These are phyloP conservation scores for Nemania sp. DNA, from an alignment of 2,329 filamentous ascomycete genomes.

Conservation along the genomic window DNA sequence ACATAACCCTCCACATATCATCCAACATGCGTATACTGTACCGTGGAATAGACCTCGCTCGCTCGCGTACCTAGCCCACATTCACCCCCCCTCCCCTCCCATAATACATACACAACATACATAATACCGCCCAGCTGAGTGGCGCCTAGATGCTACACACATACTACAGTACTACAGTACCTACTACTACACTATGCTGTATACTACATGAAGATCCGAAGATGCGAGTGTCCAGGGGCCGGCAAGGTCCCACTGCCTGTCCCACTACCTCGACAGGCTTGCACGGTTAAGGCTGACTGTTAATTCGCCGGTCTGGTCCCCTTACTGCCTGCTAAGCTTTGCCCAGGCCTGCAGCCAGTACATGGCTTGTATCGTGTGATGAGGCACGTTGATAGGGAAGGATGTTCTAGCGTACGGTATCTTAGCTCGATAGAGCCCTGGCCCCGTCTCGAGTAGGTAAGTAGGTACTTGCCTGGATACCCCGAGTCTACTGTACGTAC, in stretches of 20 bases:
- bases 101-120: too few species aligned
- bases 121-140: slow-evolving; percentile 19
- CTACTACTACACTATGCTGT: not conserved
- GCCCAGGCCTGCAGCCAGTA: slow-evolving; percentile 18
- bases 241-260: slow-evolving; percentile 22
- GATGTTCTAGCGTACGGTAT: slow-evolving; percentile 18
- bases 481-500: slow-evolving; percentile 23
- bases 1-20: not conserved
- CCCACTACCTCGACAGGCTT: slow-evolving; percentile 28
- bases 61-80: slow-evolving; percentile 23
- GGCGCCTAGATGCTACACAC: slow-evolving; percentile 8
- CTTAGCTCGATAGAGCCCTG: slow-evolving; percentile 32
- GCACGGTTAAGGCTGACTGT: slow-evolving; percentile 34
- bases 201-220: slow-evolving; percentile 25
- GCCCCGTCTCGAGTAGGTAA: slow-evolving; percentile 19
- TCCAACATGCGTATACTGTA: slow-evolving; percentile 12
- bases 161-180: too few species aligned
- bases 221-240: slow-evolving; percentile 25
- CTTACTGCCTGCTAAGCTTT: slow-evolving; percentile 26
- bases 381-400: slow-evolving; percentile 27
- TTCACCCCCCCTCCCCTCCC: slow-evolving; percentile 20
- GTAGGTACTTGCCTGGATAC: slow-evolving; percentile 29
- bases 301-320: slow-evolving; percentile 33
- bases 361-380: slow-evolving; percentile 20
- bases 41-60: slow-evolving; percentile 7